phyloP scores from a whole-genome alignment of 495 filamentous ascomycete species.

The Aspergillus bridgeri region DNA sequence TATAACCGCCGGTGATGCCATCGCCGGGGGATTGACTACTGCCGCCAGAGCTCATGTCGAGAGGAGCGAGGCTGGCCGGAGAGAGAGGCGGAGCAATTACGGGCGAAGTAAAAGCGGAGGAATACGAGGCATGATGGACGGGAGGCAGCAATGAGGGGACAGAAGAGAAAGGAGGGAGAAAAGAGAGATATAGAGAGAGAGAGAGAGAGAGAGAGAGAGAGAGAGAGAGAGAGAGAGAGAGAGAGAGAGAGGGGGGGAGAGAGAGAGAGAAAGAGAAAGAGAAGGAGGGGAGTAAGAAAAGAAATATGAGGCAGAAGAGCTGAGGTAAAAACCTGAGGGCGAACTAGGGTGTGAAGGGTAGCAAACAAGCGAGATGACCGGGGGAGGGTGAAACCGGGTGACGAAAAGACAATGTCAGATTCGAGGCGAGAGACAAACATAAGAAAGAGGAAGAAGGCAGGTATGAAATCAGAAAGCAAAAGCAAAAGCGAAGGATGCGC shows the following conservation, averaged over 20 bases:
- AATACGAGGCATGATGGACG: conserved; percentile 10
- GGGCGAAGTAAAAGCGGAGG: conserved; percentile 9
- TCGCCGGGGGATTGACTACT: conserved; percentile 26
- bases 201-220: background rate
- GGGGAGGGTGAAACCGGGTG: background rate
- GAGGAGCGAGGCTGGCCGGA: background rate
- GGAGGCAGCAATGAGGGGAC: background rate
- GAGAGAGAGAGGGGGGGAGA: conserved; percentile 2
- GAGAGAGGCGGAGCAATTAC: background rate
- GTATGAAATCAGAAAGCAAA: background rate
- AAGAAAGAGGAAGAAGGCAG: background rate
- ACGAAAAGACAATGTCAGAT: background rate
- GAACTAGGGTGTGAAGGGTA: background rate
- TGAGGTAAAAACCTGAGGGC: background rate
- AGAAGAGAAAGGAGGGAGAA: background rate
- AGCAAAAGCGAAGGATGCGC: background rate
- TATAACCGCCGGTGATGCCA: conserved; percentile 44
- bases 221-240: conserved; percentile 2
- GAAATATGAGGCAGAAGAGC: too few species aligned
- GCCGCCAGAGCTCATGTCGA: conserved; percentile 22
- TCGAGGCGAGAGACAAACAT: too few species aligned
- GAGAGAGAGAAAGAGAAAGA: conserved; percentile 4
- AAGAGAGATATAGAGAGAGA: background rate
- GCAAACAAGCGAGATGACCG: background rate
- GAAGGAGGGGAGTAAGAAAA: background rate